A percentile compares a stretch with the other conserved stretches of the same genome.
Conservation (phyloP, 768 basidiomycete genomes). For the Trametes elegans region DNA sequence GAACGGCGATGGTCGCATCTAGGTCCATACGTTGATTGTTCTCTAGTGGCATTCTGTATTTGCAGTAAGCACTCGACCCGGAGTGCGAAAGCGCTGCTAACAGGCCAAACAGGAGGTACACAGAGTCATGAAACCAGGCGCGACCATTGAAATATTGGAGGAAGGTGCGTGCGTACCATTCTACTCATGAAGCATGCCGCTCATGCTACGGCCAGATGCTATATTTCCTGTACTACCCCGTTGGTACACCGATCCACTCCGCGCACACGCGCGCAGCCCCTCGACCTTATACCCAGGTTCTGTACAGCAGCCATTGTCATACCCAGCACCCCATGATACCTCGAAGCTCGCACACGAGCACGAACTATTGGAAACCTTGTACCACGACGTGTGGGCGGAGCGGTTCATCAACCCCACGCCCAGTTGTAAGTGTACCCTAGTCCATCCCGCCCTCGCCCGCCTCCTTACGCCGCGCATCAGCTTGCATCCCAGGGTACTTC, state of each 20-base stretch:
- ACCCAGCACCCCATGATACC: slow-evolving; percentile 2
- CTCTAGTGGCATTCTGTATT: slow-evolving; percentile 65
- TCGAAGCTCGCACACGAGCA: slow-evolving; percentile 52
- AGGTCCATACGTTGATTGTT: neutral
- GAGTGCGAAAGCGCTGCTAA: neutral
- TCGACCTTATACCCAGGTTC: slow-evolving; percentile 48
- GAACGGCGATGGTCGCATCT: neutral
- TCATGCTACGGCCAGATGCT: slow-evolving; percentile 46
- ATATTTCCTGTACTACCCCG: slow-evolving; percentile 73
- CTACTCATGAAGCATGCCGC: neutral
- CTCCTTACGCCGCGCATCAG: slow-evolving; percentile 31
- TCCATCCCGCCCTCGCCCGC: neutral
- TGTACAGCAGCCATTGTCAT: slow-evolving; percentile 38
- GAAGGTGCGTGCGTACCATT: slow-evolving; percentile 48
- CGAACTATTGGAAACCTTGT: slow-evolving; percentile 65
- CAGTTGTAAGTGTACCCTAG: slow-evolving; percentile 44
- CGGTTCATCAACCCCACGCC: slow-evolving; percentile 73
- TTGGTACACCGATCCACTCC: slow-evolving; percentile 75
- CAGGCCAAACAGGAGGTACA: slow-evolving; percentile 57
- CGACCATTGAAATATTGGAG: slow-evolving; percentile 69
- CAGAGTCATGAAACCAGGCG: slow-evolving; percentile 67
- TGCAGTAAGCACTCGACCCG: slow-evolving; percentile 53
- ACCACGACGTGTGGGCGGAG: slow-evolving; percentile 63
- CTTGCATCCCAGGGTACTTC: slow-evolving; percentile 66
- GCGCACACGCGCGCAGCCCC: slow-evolving; percentile 40